Evolutionary conservation across 345 rosid species (phyloP).

Genomic region (Citrus reticulata): DNA sequence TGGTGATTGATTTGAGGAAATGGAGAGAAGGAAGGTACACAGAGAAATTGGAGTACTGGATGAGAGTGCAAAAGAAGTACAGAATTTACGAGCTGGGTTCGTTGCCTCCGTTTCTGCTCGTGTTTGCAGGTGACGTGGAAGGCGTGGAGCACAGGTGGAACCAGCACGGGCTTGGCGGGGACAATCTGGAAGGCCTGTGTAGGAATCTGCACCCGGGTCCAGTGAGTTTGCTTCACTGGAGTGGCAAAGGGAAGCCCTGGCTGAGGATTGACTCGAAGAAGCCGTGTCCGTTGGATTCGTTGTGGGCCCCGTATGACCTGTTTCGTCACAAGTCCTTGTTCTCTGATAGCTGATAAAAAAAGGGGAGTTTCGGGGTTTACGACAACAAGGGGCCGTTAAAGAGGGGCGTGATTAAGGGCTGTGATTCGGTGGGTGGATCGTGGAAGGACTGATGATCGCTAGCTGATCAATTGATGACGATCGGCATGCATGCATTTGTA

Average conservation of each 20-base stretch:
- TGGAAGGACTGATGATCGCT: background rate
- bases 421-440: background rate
- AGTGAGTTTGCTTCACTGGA: slow-evolving; percentile 87
- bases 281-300: slow-evolving; percentile 59
- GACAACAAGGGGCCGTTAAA: background rate
- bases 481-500: background rate
- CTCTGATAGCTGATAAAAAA: slow-evolving; percentile 41
- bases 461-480: background rate
- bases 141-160: slow-evolving; percentile 86
- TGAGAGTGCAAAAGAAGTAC: slow-evolving; percentile 61
- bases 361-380: background rate
- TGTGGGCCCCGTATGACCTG: slow-evolving; percentile 80
- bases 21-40: slow-evolving; percentile 73
- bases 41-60: slow-evolving; percentile 66
- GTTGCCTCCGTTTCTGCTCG: slow-evolving; percentile 77
- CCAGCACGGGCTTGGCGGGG: slow-evolving; percentile 91
- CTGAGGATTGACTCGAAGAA: slow-evolving; percentile 57
- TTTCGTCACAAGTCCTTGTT: slow-evolving; percentile 49
- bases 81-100: slow-evolving; percentile 88
- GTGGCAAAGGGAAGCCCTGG: slow-evolving; percentile 94
- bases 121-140: slow-evolving; percentile 78
- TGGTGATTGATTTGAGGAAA: slow-evolving; percentile 75
- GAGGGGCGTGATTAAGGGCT: background rate
- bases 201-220: slow-evolving; percentile 74
- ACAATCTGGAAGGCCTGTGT: slow-evolving; percentile 70